Evolutionary conservation across 208 protist species (phyloP).

Genomic region (Trypanosoma congolense): DNA sequence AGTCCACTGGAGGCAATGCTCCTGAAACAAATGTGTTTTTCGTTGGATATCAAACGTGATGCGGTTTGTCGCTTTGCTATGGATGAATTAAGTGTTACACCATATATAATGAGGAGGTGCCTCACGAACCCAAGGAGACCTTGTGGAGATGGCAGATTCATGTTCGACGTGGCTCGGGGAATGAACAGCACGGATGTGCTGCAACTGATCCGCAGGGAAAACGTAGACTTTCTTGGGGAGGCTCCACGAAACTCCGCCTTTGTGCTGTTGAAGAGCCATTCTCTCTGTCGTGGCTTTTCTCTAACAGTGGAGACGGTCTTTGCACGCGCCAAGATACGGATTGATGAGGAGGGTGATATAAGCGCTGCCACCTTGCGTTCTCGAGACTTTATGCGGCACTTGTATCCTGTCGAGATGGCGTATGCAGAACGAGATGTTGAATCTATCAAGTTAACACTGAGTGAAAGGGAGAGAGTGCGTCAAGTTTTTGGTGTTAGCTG

Average conservation of each 20-base stretch:
- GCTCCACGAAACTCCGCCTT: conserved; percentile 46
- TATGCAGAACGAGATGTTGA: conserved; percentile 38
- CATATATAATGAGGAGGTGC: conserved; percentile 19
- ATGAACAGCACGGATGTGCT: conserved; percentile 14
- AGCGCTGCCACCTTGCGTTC: conserved; percentile 22
- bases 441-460: conserved; percentile 22
- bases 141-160: conserved; percentile 12
- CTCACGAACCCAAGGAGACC: conserved; percentile 14
- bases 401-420: conserved; percentile 28
- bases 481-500: conserved; percentile 27
- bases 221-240: conserved; percentile 13
- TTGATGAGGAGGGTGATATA: conserved; percentile 49
- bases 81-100: conserved; percentile 14
- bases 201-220: conserved; percentile 13
- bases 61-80: conserved; percentile 28
- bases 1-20: conserved; percentile 61
- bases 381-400: conserved; percentile 32
- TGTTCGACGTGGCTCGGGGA: conserved; percentile 23
- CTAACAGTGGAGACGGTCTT: conserved; percentile 33
- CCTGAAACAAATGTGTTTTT: conserved; percentile 68
- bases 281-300: conserved; percentile 35
- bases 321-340: conserved; percentile 22
- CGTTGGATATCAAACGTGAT: conserved; percentile 22
- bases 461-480: conserved; percentile 23
- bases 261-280: conserved; percentile 64